Conservation (phyloP, 495 filamentous ascomycete genomes). For the Penicillium turbatum region DNA sequence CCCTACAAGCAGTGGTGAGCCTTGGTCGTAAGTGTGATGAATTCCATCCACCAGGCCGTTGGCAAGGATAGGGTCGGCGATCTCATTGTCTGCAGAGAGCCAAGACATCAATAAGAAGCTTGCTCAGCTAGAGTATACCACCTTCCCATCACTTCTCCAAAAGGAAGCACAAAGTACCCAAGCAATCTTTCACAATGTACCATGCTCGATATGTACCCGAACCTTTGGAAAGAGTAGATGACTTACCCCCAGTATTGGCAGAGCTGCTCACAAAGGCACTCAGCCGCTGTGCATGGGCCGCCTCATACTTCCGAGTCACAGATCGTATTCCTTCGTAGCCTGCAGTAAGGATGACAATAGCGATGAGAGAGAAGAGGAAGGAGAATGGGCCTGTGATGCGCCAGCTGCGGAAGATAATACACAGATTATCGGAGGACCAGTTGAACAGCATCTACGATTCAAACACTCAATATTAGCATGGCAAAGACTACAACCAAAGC, state of each 20-base stretch:
- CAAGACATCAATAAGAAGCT: slow-evolving; percentile 35
- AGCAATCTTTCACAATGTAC: neutral
- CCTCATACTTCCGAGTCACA: slow-evolving; percentile 69
- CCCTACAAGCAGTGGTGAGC: slow-evolving; percentile 72
- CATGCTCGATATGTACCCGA: neutral
- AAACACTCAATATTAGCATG: neutral
- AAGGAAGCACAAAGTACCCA: neutral
- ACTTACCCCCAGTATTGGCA: slow-evolving; percentile 46
- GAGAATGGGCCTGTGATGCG: slow-evolving; percentile 66
- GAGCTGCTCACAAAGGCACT: slow-evolving; percentile 39
- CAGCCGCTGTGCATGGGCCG: slow-evolving; percentile 45
- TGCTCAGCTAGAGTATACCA: slow-evolving; percentile 16
- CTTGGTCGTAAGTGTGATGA: slow-evolving; percentile 41
- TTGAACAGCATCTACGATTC: slow-evolving; percentile 88
- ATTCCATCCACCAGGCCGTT: slow-evolving; percentile 19
- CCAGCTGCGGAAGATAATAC: slow-evolving; percentile 93
- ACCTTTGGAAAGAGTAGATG: slow-evolving; percentile 24
- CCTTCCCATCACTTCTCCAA: slow-evolving; percentile 2
- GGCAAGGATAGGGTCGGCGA: slow-evolving; percentile 31
- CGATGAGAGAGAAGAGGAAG: slow-evolving; percentile 75
- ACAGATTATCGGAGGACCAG: slow-evolving; percentile 86
- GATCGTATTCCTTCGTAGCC: slow-evolving; percentile 89
- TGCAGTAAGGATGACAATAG: slow-evolving; percentile 74
- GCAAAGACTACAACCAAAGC: neutral
- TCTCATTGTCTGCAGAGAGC: slow-evolving; percentile 44